Evolutionary conservation across 441 rosid genomes (phyloP), one percentile per base, ranked within the genome.

Genomic region (Iberis amara): DNA sequence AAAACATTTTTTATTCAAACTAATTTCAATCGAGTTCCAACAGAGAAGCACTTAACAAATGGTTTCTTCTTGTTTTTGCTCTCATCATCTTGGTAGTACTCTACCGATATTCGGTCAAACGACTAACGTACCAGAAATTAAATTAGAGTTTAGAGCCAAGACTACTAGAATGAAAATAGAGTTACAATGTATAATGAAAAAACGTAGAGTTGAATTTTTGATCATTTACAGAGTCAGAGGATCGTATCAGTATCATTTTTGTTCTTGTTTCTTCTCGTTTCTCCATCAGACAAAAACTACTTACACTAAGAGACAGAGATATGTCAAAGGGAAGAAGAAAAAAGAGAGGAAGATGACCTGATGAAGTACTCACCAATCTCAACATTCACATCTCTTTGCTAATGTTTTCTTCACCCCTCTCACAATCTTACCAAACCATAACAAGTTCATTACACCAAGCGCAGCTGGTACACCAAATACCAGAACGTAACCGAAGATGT

Each of bases 381-480:
- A 66, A 32, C 70, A 66, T 59, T 66, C 70, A 59, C 66, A 64
- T 66, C 79, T 70, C 73, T 74, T 74, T 46, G 79, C 66, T 68
- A 74, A 40, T 53, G 76, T 71, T 63, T 68, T 71, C 69, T 61
- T 56, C 44, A 74, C 55, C 28, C 79, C 79, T 68, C 73, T 71
- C 46, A 61, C 61, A 27, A 74, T 74, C 62, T 74, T 74, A 5
- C 62, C 49, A 33, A 74, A 74, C 79, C 76, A 74, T 58, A 74
- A 8, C 52, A 74, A 61, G 73, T 74, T 74, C 79, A 74, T 64
- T 14, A 43, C 42, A 47, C 71, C 76, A 0, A 74, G 69, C 5
- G 61, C 71, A n/a, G 73, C 45, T 13, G 89, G 89, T 69, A 82
- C 86, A 1, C 61, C 66, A 13, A 77, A 72, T 38, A 78, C 83